Percentiles rank a stretch among this genome's conserved stretches.
phyloP scores from a whole-genome alignment of 768 basidiomycete genomes.

The Panellus pusillus region DNA sequence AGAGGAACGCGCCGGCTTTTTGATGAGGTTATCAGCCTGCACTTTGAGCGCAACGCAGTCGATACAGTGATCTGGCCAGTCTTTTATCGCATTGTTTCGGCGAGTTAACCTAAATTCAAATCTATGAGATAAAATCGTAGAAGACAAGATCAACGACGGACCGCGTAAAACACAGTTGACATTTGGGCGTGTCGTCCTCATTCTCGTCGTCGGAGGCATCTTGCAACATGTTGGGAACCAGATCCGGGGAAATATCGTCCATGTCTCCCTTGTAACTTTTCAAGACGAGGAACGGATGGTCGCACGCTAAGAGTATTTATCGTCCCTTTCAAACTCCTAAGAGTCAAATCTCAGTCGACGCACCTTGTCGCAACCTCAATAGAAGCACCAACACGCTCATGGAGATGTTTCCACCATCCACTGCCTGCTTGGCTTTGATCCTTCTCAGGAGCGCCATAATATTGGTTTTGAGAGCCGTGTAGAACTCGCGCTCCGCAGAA shows the following conservation, averaged over 20 bases:
- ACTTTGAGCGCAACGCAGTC: constrained; percentile 58
- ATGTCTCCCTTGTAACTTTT: constrained; percentile 70
- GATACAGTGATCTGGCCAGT: constrained; percentile 47
- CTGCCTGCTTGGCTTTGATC: constrained; percentile 50
- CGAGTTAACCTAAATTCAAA: constrained; percentile 35
- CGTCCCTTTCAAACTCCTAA: too few species aligned
- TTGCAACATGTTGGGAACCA: constrained; percentile 37
- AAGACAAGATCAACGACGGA: background rate
- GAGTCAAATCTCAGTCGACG: constrained; percentile 16
- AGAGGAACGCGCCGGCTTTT: constrained; percentile 65
- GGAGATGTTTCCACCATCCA: constrained; percentile 47
- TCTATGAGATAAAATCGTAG: background rate
- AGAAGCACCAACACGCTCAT: constrained; percentile 69
- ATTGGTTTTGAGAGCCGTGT: constrained; percentile 64
- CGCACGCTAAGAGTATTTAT: constrained; percentile 61
- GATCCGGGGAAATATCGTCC: constrained; percentile 71
- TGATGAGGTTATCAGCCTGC: constrained; percentile 42
- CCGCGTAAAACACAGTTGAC: constrained; percentile 7
- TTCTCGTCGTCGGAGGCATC: constrained; percentile 64
- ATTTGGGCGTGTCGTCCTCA: constrained; percentile 65
- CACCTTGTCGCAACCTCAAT: constrained; percentile 88
- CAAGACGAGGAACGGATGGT: constrained; percentile 81
- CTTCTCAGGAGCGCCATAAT: constrained; percentile 67
- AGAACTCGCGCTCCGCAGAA: constrained; percentile 74
- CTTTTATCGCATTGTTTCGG: constrained; percentile 37